These are phyloP conservation scores for Fallopia convolvulus DNA, from an alignment of 148 eudicot genomes.

Conservation along the genomic window DNA sequence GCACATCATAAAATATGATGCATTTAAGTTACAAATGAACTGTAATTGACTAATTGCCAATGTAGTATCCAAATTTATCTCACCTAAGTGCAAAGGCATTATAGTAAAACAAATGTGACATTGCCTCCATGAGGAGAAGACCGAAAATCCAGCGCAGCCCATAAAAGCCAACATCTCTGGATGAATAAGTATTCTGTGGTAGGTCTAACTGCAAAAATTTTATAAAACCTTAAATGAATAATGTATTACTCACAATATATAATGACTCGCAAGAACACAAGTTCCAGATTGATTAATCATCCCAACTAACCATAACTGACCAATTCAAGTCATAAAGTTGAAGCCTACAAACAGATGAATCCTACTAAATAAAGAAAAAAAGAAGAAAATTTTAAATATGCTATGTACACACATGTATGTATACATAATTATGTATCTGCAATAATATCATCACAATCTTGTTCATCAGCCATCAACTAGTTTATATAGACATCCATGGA, in stretches of 20 bases:
- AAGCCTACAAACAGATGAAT: background rate
- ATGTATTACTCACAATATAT: background rate
- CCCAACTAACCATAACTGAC: background rate
- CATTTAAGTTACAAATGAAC: conserved; percentile 1
- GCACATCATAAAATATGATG: conserved; percentile 10
- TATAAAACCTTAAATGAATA: background rate
- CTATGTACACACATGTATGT: background rate
- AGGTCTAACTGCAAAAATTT: conserved; percentile 65
- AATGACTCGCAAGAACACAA: background rate
- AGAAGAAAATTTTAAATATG: background rate
- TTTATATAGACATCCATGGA: background rate
- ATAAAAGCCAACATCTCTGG: conserved; percentile 59
- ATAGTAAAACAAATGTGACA: conserved; percentile 78
- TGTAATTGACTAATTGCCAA: background rate
- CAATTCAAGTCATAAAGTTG: background rate
- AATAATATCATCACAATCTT: background rate
- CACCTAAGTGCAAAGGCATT: conserved; percentile 91
- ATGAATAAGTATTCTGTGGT: conserved; percentile 56
- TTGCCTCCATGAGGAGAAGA: conserved; percentile 57
- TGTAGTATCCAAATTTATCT: conserved; percentile 10
- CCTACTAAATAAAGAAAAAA: background rate
- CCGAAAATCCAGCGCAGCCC: conserved; percentile 77
- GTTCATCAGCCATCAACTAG: background rate
- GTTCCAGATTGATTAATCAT: background rate
- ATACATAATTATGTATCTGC: too few relatives aligned